These are phyloP conservation scores for Daldinia grandis DNA, from an alignment of 495 filamentous ascomycete genomes.

Conservation along the genomic window DNA sequence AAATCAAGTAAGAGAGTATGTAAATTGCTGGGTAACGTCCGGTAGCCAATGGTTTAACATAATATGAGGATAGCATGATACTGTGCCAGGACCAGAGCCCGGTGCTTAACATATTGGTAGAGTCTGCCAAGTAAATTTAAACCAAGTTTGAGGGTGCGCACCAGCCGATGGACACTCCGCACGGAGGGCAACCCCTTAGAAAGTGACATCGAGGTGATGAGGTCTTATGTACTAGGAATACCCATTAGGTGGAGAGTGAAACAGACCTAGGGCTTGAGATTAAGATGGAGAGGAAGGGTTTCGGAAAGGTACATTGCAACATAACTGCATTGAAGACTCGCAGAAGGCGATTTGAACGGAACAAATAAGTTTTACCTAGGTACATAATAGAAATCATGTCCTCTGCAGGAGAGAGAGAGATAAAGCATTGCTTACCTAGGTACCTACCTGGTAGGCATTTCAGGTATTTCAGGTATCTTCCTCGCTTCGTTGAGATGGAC, in stretches of 20 bases:
- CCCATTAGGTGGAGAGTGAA: neutral
- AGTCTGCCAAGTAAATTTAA: neutral
- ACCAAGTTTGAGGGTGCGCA: neutral
- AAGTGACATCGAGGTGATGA: neutral
- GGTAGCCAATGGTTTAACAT: neutral
- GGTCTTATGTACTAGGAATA: neutral
- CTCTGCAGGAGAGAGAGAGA: neutral
- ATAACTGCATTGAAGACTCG: neutral
- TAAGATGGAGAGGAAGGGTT: neutral
- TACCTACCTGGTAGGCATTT: too few relatives aligned
- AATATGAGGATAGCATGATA: neutral
- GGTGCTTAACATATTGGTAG: neutral
- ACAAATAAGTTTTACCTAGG: neutral
- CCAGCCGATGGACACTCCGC: neutral
- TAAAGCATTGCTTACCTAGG: neutral
- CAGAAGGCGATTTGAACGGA: neutral
- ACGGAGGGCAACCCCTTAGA: neutral
- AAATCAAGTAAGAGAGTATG: neutral
- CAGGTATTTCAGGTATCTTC: neutral
- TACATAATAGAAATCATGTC: neutral
- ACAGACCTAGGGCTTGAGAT: neutral
- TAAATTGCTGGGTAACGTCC: constrained; percentile 3
- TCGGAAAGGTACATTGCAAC: neutral
- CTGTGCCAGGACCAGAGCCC: neutral
- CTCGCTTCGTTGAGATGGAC: neutral